Conservation (phyloP, 495 filamentous ascomycete species). For the Paragyromitra xinjiangensis region DNA sequence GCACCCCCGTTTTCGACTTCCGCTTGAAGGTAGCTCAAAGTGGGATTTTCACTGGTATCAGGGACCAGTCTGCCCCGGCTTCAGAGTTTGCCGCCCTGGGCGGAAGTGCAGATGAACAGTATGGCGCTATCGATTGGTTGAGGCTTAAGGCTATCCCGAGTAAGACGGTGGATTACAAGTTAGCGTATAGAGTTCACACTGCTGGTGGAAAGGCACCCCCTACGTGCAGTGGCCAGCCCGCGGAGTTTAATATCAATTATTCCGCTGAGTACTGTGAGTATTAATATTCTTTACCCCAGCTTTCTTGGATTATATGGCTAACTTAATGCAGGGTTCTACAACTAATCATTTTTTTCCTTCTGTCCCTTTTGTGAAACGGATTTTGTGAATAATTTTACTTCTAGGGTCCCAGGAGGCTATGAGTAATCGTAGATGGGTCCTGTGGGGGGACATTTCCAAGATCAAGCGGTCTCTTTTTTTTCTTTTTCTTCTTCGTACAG, state of each 20-base stretch:
- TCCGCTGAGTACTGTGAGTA: constrained; percentile 72
- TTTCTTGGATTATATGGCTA: background rate
- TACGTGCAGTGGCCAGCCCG: constrained; percentile 72
- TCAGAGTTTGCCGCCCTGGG: constrained; percentile 67
- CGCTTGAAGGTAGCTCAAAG: constrained; percentile 65
- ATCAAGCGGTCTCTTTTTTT: background rate
- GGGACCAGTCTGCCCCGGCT: constrained; percentile 65
- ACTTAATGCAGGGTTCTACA: constrained; percentile 33
- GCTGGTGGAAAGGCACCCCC: constrained; percentile 78
- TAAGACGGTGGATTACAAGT: constrained; percentile 63
- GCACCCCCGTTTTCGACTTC: constrained; percentile 80
- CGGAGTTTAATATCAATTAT: constrained; percentile 77
- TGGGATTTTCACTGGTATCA: constrained; percentile 71
- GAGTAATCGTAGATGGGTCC: background rate
- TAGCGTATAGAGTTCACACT: constrained; percentile 84
- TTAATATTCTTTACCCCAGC: background rate
- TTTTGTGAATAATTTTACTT: constrained; percentile 11
- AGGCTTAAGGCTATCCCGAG: constrained; percentile 67
- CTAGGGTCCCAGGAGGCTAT: background rate
- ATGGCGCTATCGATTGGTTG: constrained; percentile 78
- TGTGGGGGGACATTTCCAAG: background rate
- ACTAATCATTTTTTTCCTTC: background rate
- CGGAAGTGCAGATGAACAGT: constrained; percentile 60
- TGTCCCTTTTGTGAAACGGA: background rate
- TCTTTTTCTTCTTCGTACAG: background rate